These are phyloP conservation scores for Penicillium sclerotiorum DNA, from an alignment of 2,329 filamentous ascomycete genomes.

Conservation along the genomic window DNA sequence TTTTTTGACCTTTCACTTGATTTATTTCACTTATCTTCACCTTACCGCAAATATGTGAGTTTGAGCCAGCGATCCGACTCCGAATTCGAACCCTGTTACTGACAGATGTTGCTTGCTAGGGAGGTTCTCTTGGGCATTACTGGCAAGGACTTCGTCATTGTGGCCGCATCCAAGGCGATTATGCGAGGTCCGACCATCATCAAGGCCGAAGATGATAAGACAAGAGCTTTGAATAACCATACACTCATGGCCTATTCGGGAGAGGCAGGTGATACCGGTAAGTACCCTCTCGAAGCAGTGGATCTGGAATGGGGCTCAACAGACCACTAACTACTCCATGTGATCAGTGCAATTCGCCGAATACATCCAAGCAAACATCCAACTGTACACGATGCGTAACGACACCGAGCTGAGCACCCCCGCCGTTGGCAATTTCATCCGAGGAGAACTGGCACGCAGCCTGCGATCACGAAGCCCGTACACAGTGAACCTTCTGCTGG, in stretches of 20 bases:
- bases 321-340: constrained; percentile 17
- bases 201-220: constrained; percentile 96
- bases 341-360: constrained; percentile 91
- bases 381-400: constrained; percentile 98
- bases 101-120: constrained; percentile 56
- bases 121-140: constrained; percentile 98
- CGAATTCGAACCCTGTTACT: constrained; percentile 20
- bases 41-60: constrained; percentile 33
- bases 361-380: constrained; percentile 97
- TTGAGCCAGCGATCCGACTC: not conserved
- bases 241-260: constrained; percentile 94
- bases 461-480: constrained; percentile 92
- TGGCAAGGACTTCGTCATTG: constrained; percentile 98
- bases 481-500: constrained; percentile 93
- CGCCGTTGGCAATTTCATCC: constrained; percentile 89
- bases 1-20: constrained; percentile 23
- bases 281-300: constrained; percentile 23
- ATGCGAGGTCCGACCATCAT: constrained; percentile 97
- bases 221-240: constrained; percentile 85
- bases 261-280: constrained; percentile 93
- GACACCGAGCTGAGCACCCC: constrained; percentile 87
- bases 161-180: constrained; percentile 95
- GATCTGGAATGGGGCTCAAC: not conserved
- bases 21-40: constrained; percentile 23
- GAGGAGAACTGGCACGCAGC: constrained; percentile 87